Evolutionary conservation across 2,329 filamentous ascomycete species (phyloP), one percentile per base, ranked within the genome.

Genomic region (Paracamarosporium sp.): DNA sequence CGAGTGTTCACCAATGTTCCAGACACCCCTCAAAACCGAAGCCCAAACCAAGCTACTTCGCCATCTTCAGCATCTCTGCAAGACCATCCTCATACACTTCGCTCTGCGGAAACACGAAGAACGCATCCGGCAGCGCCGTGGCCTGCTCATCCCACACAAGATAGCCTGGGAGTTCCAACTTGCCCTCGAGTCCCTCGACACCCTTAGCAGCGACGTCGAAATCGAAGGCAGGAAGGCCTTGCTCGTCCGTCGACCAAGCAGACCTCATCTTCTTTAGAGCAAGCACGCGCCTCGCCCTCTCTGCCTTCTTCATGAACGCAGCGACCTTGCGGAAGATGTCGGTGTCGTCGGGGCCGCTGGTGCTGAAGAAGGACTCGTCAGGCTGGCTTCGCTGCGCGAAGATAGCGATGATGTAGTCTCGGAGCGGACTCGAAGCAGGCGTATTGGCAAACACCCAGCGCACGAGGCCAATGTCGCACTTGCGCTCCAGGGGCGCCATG

Each of bases 361-460:
- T 25, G 13, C 11, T 28, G 30, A 22, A 48, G 15, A 40, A 59
- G 12, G n/a, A 24, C 2, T 5, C 30, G 27, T 28, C 17, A 22
- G 12, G 33, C 28, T 20, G 40, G 38, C 22, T 28, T 33, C 53
- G 55, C 38, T 57, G 55, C 13, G 25, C 25, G 8, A 53, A 53
- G 22, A 57, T 50, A 4, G 50, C 50, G 6, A 57, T 35, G 25
- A 57, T 27, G 44, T 36, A 57, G 3, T 24, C 38, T 1, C 55
- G 25, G 4, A 57, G 45, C 44, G 52, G 52, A 6, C 22, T 17
- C 15, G 33, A 30, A 15, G 50, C 13, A 5, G 28, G 31, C 36
- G 55, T 57, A 11, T 48, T 53, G 7, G 52, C 50, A n/a, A 59
- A 63, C 25, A 63, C 61, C 40, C 46, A 59, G 24, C 24, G 35